phyloP scores from a whole-genome alignment of 2,329 filamentous ascomycete species.

The Dactylella cylindrospora region DNA sequence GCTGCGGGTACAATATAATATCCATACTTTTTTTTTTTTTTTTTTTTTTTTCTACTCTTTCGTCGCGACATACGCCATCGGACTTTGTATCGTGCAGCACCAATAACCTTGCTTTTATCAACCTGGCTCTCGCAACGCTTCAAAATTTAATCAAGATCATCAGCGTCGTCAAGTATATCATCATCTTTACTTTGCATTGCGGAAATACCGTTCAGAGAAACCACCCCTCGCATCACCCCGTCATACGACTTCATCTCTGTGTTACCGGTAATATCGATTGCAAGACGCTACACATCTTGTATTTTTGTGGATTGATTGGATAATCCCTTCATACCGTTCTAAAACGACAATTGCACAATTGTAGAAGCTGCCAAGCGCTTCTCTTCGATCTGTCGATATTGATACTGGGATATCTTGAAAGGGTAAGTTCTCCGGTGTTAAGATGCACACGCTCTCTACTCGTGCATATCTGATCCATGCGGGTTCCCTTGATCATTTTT shows the following conservation, averaged over 20 bases:
- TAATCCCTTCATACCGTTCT: conserved; percentile 16
- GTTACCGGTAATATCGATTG: conserved; percentile 32
- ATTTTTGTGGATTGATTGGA: conserved; percentile 32
- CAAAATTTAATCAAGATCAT: too few relatives aligned
- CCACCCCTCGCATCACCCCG: conserved; percentile 29
- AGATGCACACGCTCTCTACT: conserved; percentile 14
- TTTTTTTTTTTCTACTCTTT: too few relatives aligned
- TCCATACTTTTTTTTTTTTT: too few relatives aligned
- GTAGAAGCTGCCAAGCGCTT: conserved; percentile 14
- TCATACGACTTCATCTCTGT: conserved; percentile 35
- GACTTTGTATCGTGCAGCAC: conserved; percentile 7
- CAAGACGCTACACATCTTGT: conserved; percentile 32
- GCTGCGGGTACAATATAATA: too few relatives aligned
- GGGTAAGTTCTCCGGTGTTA: conserved; percentile 40
- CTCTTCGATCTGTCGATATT: conserved; percentile 24
- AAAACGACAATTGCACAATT: conserved; percentile 40
- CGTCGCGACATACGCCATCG: conserved; percentile 13
- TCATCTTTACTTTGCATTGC: too few relatives aligned
- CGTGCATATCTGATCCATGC: conserved; percentile 12
- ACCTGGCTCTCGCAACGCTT: conserved; percentile 22
- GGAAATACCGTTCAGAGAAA: conserved; percentile 5
- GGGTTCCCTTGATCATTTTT: neutral
- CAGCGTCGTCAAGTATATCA: too few relatives aligned
- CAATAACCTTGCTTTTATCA: conserved; percentile 5
- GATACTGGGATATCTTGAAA: conserved; percentile 27